Base-by-base conservation (phyloP, 2,329 filamentous ascomycete species). In the Clarireedia hainanense region DNA sequence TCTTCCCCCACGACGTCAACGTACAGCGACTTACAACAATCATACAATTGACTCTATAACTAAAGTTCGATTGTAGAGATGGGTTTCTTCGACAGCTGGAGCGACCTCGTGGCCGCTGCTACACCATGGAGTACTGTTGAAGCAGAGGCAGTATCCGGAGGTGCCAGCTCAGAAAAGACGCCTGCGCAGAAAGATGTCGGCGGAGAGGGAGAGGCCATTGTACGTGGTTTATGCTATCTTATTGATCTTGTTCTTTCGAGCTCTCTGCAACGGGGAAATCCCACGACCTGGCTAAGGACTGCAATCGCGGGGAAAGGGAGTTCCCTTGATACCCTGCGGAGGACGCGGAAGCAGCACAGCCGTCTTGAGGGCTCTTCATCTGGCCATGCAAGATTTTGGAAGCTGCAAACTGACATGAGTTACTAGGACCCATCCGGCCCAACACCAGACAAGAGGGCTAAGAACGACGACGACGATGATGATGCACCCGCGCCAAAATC, bases 21-120 rank as follows among this genome's bases (percentile, higher is more conserved):
- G 20, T 30, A 52, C 47, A 34, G 42, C 54, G 52, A 56, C 54
- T 34, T 34, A 34, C 30, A 34, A 9, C 30, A 34, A n/a, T 52
- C 36, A 46, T 47, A 55, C 54, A 56, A 52, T 56, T 56, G 54
- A 34, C 45, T 52, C 57, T 52, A 26, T 26, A 50, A 47, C 52
- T 58, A 58, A 48, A 40, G 52, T 45, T 51, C 55, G 51, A 50
- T 55, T 55, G 56, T 42, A 49, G 67, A 61, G 72, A 86, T 86
- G 83, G 82, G 80, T 75, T 77, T 85, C 75, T 85, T 81, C 80
- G 81, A 85, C 72, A 74, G 78, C 64, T 77, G 84, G 68, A 77
- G 76, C 68, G 83, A 85, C 70, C 74, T 86, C 69, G 74, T 84
- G 68, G 80, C 84, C 74, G 81, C 81, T 61, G 81, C 79, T 64